Percentiles rank a stretch among this genome's conserved stretches.
These are phyloP conservation scores for Malus hybrid DNA, from an alignment of 331 rosid genomes.

Conservation along the genomic window DNA sequence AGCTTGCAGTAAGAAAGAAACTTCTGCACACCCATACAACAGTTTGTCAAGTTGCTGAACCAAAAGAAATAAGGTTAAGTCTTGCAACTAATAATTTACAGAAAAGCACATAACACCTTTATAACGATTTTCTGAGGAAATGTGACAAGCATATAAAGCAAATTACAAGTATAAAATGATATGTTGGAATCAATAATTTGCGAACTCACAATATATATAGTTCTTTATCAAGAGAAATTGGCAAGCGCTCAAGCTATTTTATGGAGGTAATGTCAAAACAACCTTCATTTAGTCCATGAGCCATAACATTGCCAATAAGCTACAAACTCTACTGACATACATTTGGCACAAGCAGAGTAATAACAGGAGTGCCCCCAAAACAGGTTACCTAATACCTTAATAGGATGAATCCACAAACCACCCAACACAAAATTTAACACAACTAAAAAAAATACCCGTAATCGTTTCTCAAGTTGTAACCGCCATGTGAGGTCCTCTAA, in stretches of 20 bases:
- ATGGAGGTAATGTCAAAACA: background rate
- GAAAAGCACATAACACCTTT: background rate
- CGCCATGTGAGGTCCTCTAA: conserved; percentile 95
- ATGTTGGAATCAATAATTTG: background rate
- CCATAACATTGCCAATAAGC: background rate
- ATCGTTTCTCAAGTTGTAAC: conserved; percentile 82
- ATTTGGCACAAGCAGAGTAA: background rate
- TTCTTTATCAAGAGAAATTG: background rate
- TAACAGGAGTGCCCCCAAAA: background rate
- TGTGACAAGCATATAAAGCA: background rate
- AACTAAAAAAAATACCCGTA: conserved; percentile 58
- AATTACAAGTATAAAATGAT: background rate
- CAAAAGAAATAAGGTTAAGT: background rate
- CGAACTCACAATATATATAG: background rate
- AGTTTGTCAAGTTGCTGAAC: background rate
- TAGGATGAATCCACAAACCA: background rate
- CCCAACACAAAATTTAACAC: background rate
- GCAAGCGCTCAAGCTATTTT: background rate
- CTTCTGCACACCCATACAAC: background rate
- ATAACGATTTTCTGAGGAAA: background rate
- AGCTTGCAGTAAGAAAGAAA: conserved; percentile 1
- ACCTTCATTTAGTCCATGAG: background rate
- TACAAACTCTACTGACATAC: background rate
- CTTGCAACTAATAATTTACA: background rate
- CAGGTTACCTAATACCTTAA: background rate